Conservation (phyloP, 768 basidiomycete species). For the Gyrodon lividus region DNA sequence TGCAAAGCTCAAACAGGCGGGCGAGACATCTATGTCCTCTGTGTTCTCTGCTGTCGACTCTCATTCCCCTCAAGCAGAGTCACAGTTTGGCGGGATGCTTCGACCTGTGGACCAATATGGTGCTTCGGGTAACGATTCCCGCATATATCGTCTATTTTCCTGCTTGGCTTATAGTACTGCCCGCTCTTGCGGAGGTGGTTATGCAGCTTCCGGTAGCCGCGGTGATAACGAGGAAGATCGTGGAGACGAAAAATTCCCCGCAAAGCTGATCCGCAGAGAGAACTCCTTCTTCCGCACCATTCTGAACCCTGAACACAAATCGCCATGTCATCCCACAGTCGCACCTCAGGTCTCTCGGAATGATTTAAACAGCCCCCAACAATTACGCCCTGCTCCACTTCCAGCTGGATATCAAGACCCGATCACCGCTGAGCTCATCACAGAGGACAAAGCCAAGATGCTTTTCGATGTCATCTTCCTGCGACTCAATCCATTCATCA, state of each 20-base stretch:
- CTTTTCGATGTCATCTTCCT: constrained; percentile 79
- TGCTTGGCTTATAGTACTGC: constrained; percentile 3
- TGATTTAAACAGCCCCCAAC: constrained; percentile 37
- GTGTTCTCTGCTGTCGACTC: constrained; percentile 35
- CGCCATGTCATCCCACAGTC: constrained; percentile 30
- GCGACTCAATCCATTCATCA: constrained; percentile 86
- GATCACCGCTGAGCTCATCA: constrained; percentile 66
- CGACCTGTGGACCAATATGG: constrained; percentile 31
- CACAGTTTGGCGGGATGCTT: constrained; percentile 30
- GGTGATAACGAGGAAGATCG: constrained; percentile 69
- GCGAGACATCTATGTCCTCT: constrained; percentile 32
- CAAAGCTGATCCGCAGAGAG: constrained; percentile 70
- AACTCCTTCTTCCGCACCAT: constrained; percentile 84
- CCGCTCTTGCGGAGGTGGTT: constrained; percentile 1
- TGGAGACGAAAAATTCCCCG: constrained; percentile 69
- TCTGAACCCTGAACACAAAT: constrained; percentile 65
- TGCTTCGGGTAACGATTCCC: constrained; percentile 24
- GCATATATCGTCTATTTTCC: neutral
- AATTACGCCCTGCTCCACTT: constrained; percentile 34
- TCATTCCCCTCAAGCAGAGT: constrained; percentile 22
- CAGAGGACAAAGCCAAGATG: constrained; percentile 65
- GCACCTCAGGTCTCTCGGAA: constrained; percentile 32
- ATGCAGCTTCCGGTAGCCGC: constrained; percentile 23
- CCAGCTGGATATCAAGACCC: constrained; percentile 58
- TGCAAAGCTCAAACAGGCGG: constrained; percentile 67